These are phyloP conservation scores for Phytophthora foliorum DNA, from an alignment of 352 stramenopile genomes.

Conservation along the genomic window DNA sequence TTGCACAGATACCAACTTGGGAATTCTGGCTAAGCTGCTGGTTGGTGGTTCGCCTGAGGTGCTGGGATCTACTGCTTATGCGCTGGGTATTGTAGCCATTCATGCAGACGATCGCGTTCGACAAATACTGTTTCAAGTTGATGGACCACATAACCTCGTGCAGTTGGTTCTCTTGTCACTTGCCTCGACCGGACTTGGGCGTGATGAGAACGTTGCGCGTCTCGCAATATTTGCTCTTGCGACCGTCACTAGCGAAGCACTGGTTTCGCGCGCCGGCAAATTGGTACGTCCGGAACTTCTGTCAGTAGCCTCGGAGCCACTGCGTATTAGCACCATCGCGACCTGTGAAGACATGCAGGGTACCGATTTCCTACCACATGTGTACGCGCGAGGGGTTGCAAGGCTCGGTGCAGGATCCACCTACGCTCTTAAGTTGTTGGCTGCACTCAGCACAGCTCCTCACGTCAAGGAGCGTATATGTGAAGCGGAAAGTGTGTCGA, in stretches of 20 bases:
- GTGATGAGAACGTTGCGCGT: slow-evolving; percentile 48
- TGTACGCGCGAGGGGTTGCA: slow-evolving; percentile 40
- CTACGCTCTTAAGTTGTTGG: slow-evolving; percentile 51
- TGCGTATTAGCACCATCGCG: slow-evolving; percentile 30
- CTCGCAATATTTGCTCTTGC: slow-evolving; percentile 63
- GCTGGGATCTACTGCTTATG: slow-evolving; percentile 57
- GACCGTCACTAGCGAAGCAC: slow-evolving; percentile 39
- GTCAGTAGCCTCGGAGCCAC: slow-evolving; percentile 15
- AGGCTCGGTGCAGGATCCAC: slow-evolving; percentile 38
- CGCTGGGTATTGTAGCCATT: slow-evolving; percentile 58
- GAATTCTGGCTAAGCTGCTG: slow-evolving; percentile 74
- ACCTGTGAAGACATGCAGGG: slow-evolving; percentile 29
- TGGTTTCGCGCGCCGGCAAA: slow-evolving; percentile 30
- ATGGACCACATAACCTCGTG: slow-evolving; percentile 54
- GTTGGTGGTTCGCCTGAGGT: slow-evolving; percentile 64
- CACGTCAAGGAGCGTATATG: slow-evolving; percentile 38
- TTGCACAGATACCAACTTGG: slow-evolving; percentile 64
- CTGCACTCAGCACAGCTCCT: slow-evolving; percentile 34
- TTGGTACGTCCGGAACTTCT: slow-evolving; percentile 28
- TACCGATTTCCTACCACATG: slow-evolving; percentile 19
- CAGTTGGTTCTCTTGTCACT: slow-evolving; percentile 49
- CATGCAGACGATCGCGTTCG: slow-evolving; percentile 48
- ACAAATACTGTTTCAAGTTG: slow-evolving; percentile 61
- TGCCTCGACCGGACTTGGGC: slow-evolving; percentile 5
- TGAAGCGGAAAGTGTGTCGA: slow-evolving; percentile 30